Evolutionary conservation across 2,329 filamentous ascomycete species (phyloP), one percentile per base, ranked within the genome.

Genomic region (Apiospora hydei): DNA sequence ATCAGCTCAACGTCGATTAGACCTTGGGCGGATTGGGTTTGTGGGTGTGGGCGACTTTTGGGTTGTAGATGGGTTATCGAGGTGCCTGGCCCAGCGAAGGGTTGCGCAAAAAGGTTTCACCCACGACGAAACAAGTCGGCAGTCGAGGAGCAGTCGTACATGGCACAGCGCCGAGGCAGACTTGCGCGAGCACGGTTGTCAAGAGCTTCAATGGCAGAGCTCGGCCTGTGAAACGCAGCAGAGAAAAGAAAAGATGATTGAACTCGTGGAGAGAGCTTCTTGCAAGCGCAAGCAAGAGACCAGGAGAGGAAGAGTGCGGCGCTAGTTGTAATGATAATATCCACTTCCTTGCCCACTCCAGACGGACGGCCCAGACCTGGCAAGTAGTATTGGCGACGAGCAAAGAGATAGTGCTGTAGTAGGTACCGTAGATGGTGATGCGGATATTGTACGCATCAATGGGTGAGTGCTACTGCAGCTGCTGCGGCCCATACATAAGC

Each of bases 271-370:
- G 30, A 34, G 53, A 64, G 34, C 30, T 21, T 21, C 53, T 10
- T 34, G 4, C 57, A n/a, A n/a, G 21, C 30, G 49, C 24, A 53
- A 61, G 53, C 30, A 34, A 61, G 53, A 30, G 30, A 64, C 57
- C 57, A 24, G 41, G 34, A 13, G 7, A 14, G 57, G 57, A 38
- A 41, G 57, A 64, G 34, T 38, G 57, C 34, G 57, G 57, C 57
- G 34, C 57, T 64, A 64, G 34, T 64, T 64, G 57, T 64, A 64
- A 64, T 64, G 57, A 64, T 64, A 64, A 41, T 64, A 64, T 41
- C 57, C 57, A 64, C 57, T 41, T 14, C 53, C 38, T 38, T 61
- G 53, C 53, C 53, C 53, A 61, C 53, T 61, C 34, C 11, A 41
- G 57, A 64, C 18, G 34, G 21, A 4, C 34, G 34, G 34, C 34